A percentile compares a stretch with the other conserved stretches of the same genome.
phyloP scores from a whole-genome alignment of 2,329 filamentous ascomycete genomes.

The Corinectria fuckeliana region DNA sequence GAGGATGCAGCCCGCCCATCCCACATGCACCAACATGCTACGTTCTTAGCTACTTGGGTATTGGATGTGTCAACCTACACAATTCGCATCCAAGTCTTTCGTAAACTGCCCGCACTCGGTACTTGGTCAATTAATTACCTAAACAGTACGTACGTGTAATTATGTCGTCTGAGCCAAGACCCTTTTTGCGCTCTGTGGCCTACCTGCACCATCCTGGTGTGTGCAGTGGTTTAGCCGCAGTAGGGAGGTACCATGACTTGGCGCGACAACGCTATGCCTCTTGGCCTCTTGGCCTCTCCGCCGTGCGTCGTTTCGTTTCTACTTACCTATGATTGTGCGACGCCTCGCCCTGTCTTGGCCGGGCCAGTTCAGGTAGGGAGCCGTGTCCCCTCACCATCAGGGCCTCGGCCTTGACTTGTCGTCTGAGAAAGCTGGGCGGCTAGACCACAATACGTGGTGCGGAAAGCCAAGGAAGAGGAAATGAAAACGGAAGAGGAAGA shows the following conservation, averaged over 20 bases:
- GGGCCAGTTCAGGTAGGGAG: background rate
- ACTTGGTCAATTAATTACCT: background rate
- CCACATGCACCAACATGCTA: background rate
- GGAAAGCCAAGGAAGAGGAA: background rate
- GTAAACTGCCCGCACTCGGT: background rate
- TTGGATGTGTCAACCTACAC: background rate
- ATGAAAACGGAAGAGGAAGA: background rate
- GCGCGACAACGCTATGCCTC: background rate
- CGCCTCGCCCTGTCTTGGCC: background rate
- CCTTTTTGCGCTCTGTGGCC: background rate
- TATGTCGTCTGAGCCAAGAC: background rate
- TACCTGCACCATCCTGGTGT: background rate
- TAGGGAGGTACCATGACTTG: constrained; percentile 2
- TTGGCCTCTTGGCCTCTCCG: background rate
- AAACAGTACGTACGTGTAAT: background rate
- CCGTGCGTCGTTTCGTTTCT: background rate
- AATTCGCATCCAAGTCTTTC: background rate
- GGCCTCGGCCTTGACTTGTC: constrained; percentile 4
- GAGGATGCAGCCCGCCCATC: constrained; percentile 13
- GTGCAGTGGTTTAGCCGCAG: constrained; percentile 16
- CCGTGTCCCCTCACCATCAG: background rate
- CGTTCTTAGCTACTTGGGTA: no score
- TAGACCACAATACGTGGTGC: background rate
- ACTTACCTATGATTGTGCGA: background rate
- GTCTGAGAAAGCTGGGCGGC: constrained; percentile 1